phyloP scores from a whole-genome alignment of 1,284 basidiomycete genomes.

The Veloboletus limbatus region DNA sequence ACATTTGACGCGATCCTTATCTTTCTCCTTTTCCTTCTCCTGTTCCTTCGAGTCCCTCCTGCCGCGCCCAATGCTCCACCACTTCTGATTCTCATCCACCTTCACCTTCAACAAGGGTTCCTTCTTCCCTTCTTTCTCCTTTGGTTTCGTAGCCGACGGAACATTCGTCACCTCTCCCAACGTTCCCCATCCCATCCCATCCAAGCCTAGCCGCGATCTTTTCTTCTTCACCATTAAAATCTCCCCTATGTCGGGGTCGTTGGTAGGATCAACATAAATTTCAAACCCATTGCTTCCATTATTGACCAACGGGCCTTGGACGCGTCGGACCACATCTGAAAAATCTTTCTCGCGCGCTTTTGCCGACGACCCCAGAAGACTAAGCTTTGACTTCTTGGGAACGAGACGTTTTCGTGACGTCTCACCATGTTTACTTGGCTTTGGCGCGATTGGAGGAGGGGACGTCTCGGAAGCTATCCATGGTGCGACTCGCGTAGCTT shows the following conservation, averaged over 20 bases:
- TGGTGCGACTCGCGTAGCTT: constrained; percentile 31
- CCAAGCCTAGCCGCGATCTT: constrained; percentile 61
- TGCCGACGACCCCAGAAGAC: constrained; percentile 43
- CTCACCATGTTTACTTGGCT: constrained; percentile 24
- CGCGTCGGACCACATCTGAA: constrained; percentile 59
- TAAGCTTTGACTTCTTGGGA: constrained; percentile 72
- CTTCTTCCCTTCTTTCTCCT: constrained; percentile 33
- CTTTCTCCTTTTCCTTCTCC: constrained; percentile 45
- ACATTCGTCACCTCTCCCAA: constrained; percentile 62
- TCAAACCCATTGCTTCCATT: constrained; percentile 56
- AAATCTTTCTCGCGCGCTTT: constrained; percentile 49
- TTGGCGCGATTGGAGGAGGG: constrained; percentile 35
- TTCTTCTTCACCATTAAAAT: constrained; percentile 77
- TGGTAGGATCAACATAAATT: constrained; percentile 67
- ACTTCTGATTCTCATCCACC: constrained; percentile 62
- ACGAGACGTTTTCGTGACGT: constrained; percentile 54
- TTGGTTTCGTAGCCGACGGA: constrained; percentile 30
- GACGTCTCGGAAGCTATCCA: constrained; percentile 33
- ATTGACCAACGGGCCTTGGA: constrained; percentile 44
- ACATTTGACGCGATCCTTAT: constrained; percentile 43
- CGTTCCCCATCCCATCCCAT: constrained; percentile 61
- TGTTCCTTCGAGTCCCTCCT: constrained; percentile 65
- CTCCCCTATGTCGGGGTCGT: constrained; percentile 64
- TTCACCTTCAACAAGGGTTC: constrained; percentile 36
- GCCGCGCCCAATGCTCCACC: constrained; percentile 76